A percentile compares a stretch with the other conserved stretches of the same genome.
phyloP scores from a whole-genome alignment of 495 filamentous ascomycete genomes.

The Xylaria intraflava region DNA sequence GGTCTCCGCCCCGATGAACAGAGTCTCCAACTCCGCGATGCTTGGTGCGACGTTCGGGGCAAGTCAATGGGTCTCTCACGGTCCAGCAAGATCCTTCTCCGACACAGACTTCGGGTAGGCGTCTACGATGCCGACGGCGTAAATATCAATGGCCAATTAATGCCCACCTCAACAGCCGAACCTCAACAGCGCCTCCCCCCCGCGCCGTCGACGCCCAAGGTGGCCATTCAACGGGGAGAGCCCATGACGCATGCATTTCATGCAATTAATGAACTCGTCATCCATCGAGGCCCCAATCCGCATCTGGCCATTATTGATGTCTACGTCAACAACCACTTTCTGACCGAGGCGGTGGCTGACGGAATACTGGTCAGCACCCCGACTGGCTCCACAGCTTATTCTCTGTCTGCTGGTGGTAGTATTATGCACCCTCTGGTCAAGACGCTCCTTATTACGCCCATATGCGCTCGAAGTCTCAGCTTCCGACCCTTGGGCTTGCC shows the following conservation, averaged over 20 bases:
- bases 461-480: slow-evolving; percentile 84
- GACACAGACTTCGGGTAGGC: slow-evolving; percentile 78
- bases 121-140: slow-evolving; percentile 61
- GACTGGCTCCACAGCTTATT: slow-evolving; percentile 92
- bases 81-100: slow-evolving; percentile 70
- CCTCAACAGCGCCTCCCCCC: slow-evolving; percentile 32
- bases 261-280: slow-evolving; percentile 90
- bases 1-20: slow-evolving; percentile 18
- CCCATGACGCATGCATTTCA: slow-evolving; percentile 51
- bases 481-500: slow-evolving; percentile 90
- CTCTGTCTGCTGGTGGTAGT: slow-evolving; percentile 81
- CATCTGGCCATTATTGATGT: slow-evolving; percentile 89
- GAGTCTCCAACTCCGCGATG: slow-evolving; percentile 7
- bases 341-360: slow-evolving; percentile 90
- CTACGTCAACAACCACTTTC: slow-evolving; percentile 71
- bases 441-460: slow-evolving; percentile 82
- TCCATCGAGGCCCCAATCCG: slow-evolving; percentile 83
- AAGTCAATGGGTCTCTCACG: slow-evolving; percentile 73
- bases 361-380: slow-evolving; percentile 92
- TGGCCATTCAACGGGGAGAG: slow-evolving; percentile 9
- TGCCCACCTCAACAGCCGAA: slow-evolving; percentile 38
- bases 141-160: slow-evolving; percentile 42
- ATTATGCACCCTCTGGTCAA: slow-evolving; percentile 92
- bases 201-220: neutral
- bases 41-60: slow-evolving; percentile 67